These are phyloP conservation scores for Gaultheria prostrata DNA, from an alignment of 148 eudicot species.

Conservation along the genomic window DNA sequence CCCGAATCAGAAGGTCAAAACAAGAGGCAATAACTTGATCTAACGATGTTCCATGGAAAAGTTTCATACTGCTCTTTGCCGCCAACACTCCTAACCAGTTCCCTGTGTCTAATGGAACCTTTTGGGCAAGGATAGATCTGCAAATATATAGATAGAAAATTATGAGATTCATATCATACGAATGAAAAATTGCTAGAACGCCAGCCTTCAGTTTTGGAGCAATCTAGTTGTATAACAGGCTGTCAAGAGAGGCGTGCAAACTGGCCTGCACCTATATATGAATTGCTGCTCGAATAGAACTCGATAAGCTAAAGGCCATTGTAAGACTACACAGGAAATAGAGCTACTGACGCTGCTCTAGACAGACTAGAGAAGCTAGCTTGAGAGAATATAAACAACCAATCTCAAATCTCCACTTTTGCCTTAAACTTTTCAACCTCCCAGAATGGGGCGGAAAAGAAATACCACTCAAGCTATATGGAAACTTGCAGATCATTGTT, in stretches of 20 bases:
- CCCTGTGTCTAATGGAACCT: conserved; percentile 55
- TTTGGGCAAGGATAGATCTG: conserved; percentile 65
- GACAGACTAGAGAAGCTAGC: not conserved
- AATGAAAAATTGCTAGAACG: not conserved
- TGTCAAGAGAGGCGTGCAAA: conserved; percentile 9
- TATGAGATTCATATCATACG: not conserved
- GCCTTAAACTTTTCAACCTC: not conserved
- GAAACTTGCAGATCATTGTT: not conserved
- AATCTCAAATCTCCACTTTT: not conserved
- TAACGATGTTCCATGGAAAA: not conserved
- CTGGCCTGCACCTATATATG: not conserved
- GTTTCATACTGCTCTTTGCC: conserved; percentile 55
- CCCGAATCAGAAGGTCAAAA: not conserved
- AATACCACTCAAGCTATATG: conserved; percentile 7
- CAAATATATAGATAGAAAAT: not conserved
- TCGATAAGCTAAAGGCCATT: not conserved
- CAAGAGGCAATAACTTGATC: not conserved
- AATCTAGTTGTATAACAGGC: not conserved
- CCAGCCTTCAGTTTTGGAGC: not conserved
- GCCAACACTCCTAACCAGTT: conserved; percentile 46
- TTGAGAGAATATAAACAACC: not conserved
- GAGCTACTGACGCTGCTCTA: not conserved
- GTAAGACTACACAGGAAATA: not conserved
- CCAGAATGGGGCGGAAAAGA: not conserved
- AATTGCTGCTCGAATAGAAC: not conserved